A percentile compares a stretch with the other conserved stretches of the same genome.
phyloP scores from a whole-genome alignment of 768 basidiomycete genomes.

The Lentinula raphanica region DNA sequence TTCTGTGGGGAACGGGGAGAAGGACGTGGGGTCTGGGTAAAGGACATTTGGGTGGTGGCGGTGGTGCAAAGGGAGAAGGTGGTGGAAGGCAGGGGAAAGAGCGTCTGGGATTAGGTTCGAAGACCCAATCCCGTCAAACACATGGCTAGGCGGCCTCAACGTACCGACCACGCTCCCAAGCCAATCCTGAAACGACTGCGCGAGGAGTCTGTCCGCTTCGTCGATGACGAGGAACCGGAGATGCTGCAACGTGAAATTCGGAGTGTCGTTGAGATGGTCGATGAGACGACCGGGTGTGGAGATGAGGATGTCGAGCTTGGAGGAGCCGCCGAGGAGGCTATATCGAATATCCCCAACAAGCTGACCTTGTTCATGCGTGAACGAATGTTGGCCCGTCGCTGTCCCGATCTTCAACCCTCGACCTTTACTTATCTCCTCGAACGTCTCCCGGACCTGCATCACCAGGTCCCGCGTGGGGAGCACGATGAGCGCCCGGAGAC shows the following conservation, averaged over 20 bases:
- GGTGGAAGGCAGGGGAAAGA: slow-evolving; percentile 56
- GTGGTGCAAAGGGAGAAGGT: slow-evolving; percentile 35
- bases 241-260: slow-evolving; percentile 89
- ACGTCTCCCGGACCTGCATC: slow-evolving; percentile 85
- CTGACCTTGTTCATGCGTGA: slow-evolving; percentile 83
- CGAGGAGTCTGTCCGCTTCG: slow-evolving; percentile 93
- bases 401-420: slow-evolving; percentile 82
- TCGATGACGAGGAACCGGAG: slow-evolving; percentile 95
- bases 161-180: too few relatives aligned
- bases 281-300: slow-evolving; percentile 95
- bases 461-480: slow-evolving; percentile 94
- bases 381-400: slow-evolving; percentile 92
- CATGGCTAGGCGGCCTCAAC: too few relatives aligned
- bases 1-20: slow-evolving; percentile 53
- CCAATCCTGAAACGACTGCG: slow-evolving; percentile 97
- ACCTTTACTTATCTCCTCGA: slow-evolving; percentile 80
- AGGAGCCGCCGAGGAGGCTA: slow-evolving; percentile 75
- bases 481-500: slow-evolving; percentile 82
- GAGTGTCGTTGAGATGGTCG: slow-evolving; percentile 85
- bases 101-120: slow-evolving; percentile 43
- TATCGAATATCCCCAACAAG: slow-evolving; percentile 57
- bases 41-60: too few relatives aligned
- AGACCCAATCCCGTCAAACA: too few relatives aligned
- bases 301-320: slow-evolving; percentile 89
- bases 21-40: too few relatives aligned